Evolutionary conservation across 257 asterid species (phyloP).

Genomic region (Solanum medicagineum): DNA sequence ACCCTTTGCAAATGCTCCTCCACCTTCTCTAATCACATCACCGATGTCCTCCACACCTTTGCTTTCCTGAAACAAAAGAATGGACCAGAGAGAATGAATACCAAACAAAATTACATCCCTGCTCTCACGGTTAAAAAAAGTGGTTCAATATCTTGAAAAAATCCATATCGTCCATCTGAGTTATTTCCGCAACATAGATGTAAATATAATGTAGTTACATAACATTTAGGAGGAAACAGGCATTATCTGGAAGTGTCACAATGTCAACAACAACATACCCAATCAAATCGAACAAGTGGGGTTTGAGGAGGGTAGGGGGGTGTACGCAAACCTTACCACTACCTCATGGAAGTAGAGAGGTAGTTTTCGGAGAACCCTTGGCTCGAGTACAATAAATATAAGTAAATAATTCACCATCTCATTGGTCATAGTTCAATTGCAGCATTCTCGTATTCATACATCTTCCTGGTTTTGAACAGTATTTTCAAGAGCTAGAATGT

Average conservation of each 20-base stretch:
- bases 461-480: neutral
- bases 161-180: too few relatives aligned
- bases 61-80: conserved; percentile 48
- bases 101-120: neutral
- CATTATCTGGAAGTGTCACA: neutral
- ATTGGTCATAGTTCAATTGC: neutral
- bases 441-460: neutral
- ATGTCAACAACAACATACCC: neutral
- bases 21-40: conserved; percentile 96
- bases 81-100: neutral
- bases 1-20: conserved; percentile 98
- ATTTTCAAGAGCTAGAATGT: neutral
- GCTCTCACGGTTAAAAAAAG: too few relatives aligned
- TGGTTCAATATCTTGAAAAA: too few relatives aligned
- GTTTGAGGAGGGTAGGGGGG: neutral
- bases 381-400: neutral
- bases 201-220: neutral
- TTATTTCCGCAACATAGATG: neutral
- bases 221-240: neutral
- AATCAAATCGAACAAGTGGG: neutral
- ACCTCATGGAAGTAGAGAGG: neutral
- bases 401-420: neutral
- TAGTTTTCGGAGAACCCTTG: neutral
- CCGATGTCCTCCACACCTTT: conserved; percentile 97
- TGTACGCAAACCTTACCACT: neutral